A percentile compares a stretch with the other conserved stretches of the same genome.
These are phyloP conservation scores for Chaetoscypha palmicola DNA, from an alignment of 2,329 filamentous ascomycete species.

Conservation along the genomic window DNA sequence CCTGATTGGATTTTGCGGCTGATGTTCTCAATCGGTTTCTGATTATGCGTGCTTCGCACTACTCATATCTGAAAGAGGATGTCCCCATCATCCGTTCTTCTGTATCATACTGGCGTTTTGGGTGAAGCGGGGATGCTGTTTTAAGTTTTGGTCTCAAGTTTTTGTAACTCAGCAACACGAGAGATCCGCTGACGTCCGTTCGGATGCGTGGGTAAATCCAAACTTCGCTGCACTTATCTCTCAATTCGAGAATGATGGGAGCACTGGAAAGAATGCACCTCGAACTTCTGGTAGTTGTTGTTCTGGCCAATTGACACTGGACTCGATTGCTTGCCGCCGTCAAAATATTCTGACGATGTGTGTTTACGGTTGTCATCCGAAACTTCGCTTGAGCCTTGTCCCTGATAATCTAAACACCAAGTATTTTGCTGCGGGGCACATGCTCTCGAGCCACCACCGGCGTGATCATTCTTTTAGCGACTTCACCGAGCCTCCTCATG, in stretches of 20 bases:
- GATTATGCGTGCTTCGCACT: conserved; percentile 31
- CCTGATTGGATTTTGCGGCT: conserved; percentile 20
- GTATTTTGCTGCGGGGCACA: conserved; percentile 4
- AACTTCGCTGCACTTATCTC: not conserved
- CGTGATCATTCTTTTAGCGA: conserved; percentile 16
- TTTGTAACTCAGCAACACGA: conserved; percentile 1
- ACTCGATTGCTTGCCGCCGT: conserved; percentile 2
- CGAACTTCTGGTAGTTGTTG: too few species aligned
- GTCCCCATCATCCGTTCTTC: conserved; percentile 26
- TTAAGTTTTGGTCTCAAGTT: conserved; percentile 18
- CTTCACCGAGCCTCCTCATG: not conserved
- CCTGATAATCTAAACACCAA: conserved; percentile 4
- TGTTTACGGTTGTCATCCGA: conserved; percentile 10
- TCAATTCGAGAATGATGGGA: not conserved
- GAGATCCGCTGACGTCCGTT: too few species aligned
- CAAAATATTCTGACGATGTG: conserved; percentile 10
- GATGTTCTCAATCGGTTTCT: conserved; percentile 29
- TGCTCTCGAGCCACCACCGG: conserved; percentile 16
- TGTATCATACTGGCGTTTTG: conserved; percentile 29
- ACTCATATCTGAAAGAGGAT: conserved; percentile 27
- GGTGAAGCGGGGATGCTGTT: conserved; percentile 23
- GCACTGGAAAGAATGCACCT: too few species aligned
- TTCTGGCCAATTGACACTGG: too few species aligned
- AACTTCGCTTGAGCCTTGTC: conserved; percentile 14
- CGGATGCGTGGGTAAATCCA: not conserved